These are phyloP conservation scores for Scheffersomyces lignicola DNA, from an alignment of 1,139 yeast genomes.

Conservation along the genomic window DNA sequence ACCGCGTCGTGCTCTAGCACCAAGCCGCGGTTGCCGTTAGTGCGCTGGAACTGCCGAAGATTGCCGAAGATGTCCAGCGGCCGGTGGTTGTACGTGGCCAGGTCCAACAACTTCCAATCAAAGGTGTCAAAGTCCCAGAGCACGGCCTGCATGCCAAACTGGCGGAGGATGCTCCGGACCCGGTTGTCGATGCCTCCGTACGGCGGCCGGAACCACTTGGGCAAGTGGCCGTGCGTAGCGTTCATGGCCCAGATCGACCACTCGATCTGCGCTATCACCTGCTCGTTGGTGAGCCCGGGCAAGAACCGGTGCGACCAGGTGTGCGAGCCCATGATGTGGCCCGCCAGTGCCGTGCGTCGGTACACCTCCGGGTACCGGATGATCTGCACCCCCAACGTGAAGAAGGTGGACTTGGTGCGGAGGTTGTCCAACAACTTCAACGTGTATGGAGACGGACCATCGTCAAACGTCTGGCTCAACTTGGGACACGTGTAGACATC, in stretches of 20 bases:
- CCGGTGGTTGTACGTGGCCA: slow-evolving; percentile 29
- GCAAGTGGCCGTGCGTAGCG: slow-evolving; percentile 86
- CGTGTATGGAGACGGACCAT: slow-evolving; percentile 85
- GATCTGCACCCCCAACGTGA: slow-evolving; percentile 80
- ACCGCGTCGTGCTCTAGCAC: slow-evolving; percentile 85
- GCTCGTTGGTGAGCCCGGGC: slow-evolving; percentile 74
- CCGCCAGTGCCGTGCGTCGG: slow-evolving; percentile 50
- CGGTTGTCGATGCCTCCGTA: slow-evolving; percentile 92
- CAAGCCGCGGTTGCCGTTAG: slow-evolving; percentile 51
- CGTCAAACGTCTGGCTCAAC: slow-evolving; percentile 88
- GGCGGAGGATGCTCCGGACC: slow-evolving; percentile 73
- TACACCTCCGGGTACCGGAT: slow-evolving; percentile 77
- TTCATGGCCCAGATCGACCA: slow-evolving; percentile 99
- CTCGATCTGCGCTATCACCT: slow-evolving; percentile 82
- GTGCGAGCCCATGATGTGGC: slow-evolving; percentile 85
- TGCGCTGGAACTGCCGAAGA: slow-evolving; percentile 50
- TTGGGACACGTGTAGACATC: slow-evolving; percentile 75
- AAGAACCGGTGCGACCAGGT: slow-evolving; percentile 91
- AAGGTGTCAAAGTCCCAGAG: slow-evolving; percentile 91
- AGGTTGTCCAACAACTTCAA: slow-evolving; percentile 54
- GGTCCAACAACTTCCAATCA: slow-evolving; percentile 76
- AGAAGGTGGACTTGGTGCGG: slow-evolving; percentile 64
- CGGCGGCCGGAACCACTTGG: slow-evolving; percentile 95
- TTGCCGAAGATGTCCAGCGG: slow-evolving; percentile 55
- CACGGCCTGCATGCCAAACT: slow-evolving; percentile 85